Evolutionary conservation across 768 basidiomycete genomes (phyloP), one percentile per base, ranked within the genome.

Genomic region (Leccinum incarnatum): DNA sequence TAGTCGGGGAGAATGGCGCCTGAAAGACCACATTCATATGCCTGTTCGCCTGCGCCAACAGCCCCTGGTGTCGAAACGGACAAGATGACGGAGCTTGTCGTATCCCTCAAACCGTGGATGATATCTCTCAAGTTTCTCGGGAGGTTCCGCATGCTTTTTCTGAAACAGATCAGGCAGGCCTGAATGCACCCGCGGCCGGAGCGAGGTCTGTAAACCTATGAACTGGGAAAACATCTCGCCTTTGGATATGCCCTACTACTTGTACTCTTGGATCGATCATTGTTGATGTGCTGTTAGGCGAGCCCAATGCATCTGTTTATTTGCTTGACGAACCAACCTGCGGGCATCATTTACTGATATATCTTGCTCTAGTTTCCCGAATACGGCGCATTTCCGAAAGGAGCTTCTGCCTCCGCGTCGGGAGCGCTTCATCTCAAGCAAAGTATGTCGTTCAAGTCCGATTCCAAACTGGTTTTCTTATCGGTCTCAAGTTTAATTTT

Each of bases 151-250:
- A 91, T 93, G 91, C 21, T 23, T 23, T 23, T 23, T 23, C 21
- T 23, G 21, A 23, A 23, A 23, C 21, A 23, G 75, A 96, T 98
- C 78, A 95, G 95, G 77, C 80, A 83, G 21, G 86, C 94, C 30
- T 97, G 96, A 77, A 96, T 98, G 94, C 94, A 97, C 74, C 90
- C 95, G n/a, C 96, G 98, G 76, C 89, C 91, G 96, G 75, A 91
- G 91, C 46, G 97, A 98, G 70, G 97, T 98, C 50, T 77, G 98
- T 61, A 98, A 98, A 77, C 96, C 96, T 25, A 98, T 99, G 96
- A 91, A 78, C 71, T 73, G 98, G 67, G 97, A 99, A 46, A 93
- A n/a, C n/a, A n/a, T n/a, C n/a, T n/a, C n/a, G n/a, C n/a, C 0
- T 80, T 32, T 98, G 11, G 96, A 95, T 83, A 64, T 53, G 76